Evolutionary conservation across 768 basidiomycete species (phyloP), one percentile per base, ranked within the genome.

Genomic region (Exsudoporus frostii): DNA sequence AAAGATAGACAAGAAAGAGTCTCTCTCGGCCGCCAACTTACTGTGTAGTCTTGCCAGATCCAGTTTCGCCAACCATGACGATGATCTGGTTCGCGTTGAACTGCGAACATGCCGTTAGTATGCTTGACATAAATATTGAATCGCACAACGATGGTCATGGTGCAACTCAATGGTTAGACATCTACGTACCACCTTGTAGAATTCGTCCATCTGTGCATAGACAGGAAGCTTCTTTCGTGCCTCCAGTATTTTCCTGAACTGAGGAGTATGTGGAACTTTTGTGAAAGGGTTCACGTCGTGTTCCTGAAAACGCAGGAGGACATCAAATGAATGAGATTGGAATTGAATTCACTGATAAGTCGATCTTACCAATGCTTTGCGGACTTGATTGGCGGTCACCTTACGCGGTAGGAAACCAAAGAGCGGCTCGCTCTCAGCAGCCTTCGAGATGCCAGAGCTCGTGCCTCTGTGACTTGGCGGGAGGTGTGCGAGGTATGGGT

Each of bases 31-130:
- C 49, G 33, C 25, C 46, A 62, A 75, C 90, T 68, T 68, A 92
- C 88, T 98, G 94, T 22, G 94, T 96, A 0, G 93, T 97, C 76
- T 96, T 98, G 32, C 94, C 95, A 25, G 92, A 89, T 10, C 94
- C 95, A 0, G 95, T 97, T 76, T 97, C 95, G 62, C 95, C 90
- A 53, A 92, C 88, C 83, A 93, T 87, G 55, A 93, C 82, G 37
- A 89, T 86, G 57, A 97, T 87, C 74, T 96, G 93, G 68, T 92
- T 55, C 7, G 51, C 40, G 14, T 58, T 67, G 46, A 71, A 69
- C 68, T 69, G 36, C 5, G 1, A 19, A 51, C 1, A 42, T 46
- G 27, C 25, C 17, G 38, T 64, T 25, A 51, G 37, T 24, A 49
- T n/a, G 3, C 6, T 33, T 17, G 29, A 24, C 14, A 37, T 22